phyloP scores from a whole-genome alignment of 192 early-diverging fungal genomes.

The Coemansia javaensis region DNA sequence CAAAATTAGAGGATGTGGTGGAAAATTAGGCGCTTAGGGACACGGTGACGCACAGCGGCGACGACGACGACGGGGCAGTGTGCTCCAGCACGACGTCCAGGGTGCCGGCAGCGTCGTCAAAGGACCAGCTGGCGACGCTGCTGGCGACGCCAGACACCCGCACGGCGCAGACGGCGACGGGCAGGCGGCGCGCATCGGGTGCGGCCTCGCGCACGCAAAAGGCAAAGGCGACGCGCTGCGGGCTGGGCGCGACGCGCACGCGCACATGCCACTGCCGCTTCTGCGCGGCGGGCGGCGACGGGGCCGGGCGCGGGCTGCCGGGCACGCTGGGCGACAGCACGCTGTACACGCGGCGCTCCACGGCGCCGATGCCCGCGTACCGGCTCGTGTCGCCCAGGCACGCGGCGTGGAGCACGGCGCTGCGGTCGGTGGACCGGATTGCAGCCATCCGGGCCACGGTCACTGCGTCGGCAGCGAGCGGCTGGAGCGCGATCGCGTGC shows the following conservation, averaged over 20 bases:
- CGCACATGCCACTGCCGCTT: constrained; percentile 23
- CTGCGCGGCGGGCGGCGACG: background rate
- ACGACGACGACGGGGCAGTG: background rate
- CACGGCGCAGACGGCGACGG: constrained; percentile 8
- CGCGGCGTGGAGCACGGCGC: constrained; percentile 18
- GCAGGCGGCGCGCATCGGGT: background rate
- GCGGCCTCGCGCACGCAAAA: constrained; percentile 7
- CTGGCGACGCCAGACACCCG: constrained; percentile 11
- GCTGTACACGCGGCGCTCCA: constrained; percentile 26
- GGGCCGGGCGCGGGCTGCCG: background rate
- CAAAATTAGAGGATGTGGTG: no score
- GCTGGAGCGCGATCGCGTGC: constrained; percentile 13
- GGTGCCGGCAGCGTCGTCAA: constrained; percentile 2
- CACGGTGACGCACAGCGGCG: background rate
- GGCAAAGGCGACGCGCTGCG: constrained; percentile 5
- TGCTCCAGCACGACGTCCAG: constrained; percentile 4
- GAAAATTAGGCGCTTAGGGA: background rate
- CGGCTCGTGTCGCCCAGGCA: constrained; percentile 31
- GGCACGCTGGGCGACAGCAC: constrained; percentile 3
- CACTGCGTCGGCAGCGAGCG: constrained; percentile 18
- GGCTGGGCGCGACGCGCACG: constrained; percentile 6
- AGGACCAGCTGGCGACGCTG: background rate
- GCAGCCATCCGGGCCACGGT: constrained; percentile 19
- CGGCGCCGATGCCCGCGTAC: constrained; percentile 6
- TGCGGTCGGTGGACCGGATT: constrained; percentile 12